These are phyloP conservation scores for Flueggea neowawraea DNA, from an alignment of 441 rosid genomes.

Conservation along the genomic window DNA sequence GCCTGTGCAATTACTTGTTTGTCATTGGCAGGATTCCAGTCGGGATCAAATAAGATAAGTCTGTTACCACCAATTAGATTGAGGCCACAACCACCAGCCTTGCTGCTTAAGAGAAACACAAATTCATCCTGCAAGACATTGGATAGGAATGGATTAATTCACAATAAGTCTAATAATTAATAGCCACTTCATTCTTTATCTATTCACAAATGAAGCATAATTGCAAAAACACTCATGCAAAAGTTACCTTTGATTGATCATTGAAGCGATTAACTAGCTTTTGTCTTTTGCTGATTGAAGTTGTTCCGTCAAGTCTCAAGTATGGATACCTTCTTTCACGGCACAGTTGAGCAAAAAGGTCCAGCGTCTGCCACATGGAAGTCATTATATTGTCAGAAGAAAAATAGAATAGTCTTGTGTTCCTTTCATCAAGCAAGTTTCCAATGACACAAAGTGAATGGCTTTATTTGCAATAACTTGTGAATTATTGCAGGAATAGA, in stretches of 20 bases:
- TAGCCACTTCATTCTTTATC: neutral
- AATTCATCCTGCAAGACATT: slow-evolving; percentile 79
- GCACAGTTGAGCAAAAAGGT: slow-evolving; percentile 94
- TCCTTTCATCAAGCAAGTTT: too few relatives aligned
- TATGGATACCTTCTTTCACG: slow-evolving; percentile 98
- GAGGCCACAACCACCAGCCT: slow-evolving; percentile 99
- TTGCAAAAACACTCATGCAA: slow-evolving; percentile 5
- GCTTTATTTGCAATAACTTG: too few relatives aligned
- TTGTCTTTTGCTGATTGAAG: slow-evolving; percentile 95
- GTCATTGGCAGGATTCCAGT: slow-evolving; percentile 99
- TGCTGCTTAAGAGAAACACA: slow-evolving; percentile 96
- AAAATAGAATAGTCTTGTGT: neutral
- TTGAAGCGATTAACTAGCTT: slow-evolving; percentile 90
- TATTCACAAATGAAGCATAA: neutral
- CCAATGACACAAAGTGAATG: too few relatives aligned
- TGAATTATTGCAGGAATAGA: too few relatives aligned
- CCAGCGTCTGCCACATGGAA: slow-evolving; percentile 73
- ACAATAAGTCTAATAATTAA: neutral
- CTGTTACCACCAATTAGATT: slow-evolving; percentile 96
- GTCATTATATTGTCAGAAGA: slow-evolving; percentile 3
- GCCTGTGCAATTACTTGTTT: slow-evolving; percentile 66
- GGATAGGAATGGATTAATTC: slow-evolving; percentile 3
- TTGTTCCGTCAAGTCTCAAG: slow-evolving; percentile 93
- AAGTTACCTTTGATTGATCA: slow-evolving; percentile 75
- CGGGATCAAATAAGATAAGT: slow-evolving; percentile 95